phyloP scores from a whole-genome alignment of 768 basidiomycete species.

The Tulasnella sp. region DNA sequence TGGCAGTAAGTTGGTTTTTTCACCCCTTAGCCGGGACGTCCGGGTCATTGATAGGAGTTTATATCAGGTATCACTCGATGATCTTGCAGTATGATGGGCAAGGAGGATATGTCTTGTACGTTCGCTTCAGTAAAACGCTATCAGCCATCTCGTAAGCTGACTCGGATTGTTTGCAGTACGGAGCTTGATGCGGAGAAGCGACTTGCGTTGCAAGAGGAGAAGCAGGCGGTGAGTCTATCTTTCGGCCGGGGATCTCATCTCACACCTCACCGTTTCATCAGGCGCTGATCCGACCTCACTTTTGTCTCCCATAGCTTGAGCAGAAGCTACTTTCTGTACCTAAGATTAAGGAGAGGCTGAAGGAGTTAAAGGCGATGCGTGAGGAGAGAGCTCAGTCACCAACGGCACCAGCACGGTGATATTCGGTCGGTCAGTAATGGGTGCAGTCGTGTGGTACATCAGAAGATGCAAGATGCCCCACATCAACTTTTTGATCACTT shows the following conservation, averaged over 20 bases:
- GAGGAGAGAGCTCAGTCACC: constrained; percentile 21
- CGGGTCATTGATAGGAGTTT: not conserved
- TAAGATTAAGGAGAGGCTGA: constrained; percentile 65
- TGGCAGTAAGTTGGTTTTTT: constrained; percentile 51
- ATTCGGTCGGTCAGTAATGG: too few species aligned
- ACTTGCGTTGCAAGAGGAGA: constrained; percentile 87
- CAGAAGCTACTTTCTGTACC: constrained; percentile 82
- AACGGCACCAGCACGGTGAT: not conserved
- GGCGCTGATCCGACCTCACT: not conserved
- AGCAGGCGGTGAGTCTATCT: constrained; percentile 39
- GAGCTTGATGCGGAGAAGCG: constrained; percentile 83
- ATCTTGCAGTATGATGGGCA: constrained; percentile 89
- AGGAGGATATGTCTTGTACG: constrained; percentile 91
- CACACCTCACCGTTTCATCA: too few species aligned
- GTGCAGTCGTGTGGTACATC: too few species aligned
- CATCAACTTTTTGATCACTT: too few species aligned
- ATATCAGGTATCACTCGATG: constrained; percentile 50
- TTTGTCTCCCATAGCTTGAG: constrained; percentile 37
- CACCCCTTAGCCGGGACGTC: not conserved
- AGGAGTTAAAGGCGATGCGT: constrained; percentile 45
- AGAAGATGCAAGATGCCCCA: too few species aligned
- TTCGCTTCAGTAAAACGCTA: constrained; percentile 20
- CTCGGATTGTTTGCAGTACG: constrained; percentile 40
- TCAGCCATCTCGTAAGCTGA: not conserved
- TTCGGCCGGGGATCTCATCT: not conserved